Percentiles rank a stretch among this genome's conserved stretches.
These are phyloP conservation scores for Stereum hirsutum DNA, from an alignment of 1,284 basidiomycete species.

Conservation along the genomic window DNA sequence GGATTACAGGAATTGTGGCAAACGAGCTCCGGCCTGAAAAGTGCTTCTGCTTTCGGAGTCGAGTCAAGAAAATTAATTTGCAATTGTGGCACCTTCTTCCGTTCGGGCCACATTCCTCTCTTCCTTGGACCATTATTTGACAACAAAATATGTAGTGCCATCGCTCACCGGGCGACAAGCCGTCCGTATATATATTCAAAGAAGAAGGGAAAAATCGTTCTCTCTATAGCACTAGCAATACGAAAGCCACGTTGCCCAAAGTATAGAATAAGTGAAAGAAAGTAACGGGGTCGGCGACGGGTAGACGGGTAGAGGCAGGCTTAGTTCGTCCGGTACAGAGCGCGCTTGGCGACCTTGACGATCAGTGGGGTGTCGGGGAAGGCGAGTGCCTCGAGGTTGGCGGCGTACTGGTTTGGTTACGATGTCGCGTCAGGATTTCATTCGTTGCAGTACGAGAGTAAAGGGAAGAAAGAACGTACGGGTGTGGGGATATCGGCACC, in stretches of 20 bases:
- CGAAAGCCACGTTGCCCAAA: slow-evolving; percentile 10
- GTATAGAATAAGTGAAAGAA: slow-evolving; percentile 7
- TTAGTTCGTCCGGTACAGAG: slow-evolving; percentile 81
- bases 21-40: background rate
- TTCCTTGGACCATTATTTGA: too few relatives aligned
- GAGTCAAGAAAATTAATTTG: too few relatives aligned
- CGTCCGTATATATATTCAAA: too few relatives aligned
- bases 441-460: too few relatives aligned
- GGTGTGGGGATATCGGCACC: slow-evolving; percentile 97
- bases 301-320: background rate
- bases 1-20: too few relatives aligned
- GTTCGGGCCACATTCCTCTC: too few relatives aligned
- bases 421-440: too few relatives aligned
- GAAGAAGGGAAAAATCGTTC: too few relatives aligned
- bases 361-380: slow-evolving; percentile 89
- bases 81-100: too few relatives aligned
- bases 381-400: slow-evolving; percentile 78
- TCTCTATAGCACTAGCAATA: slow-evolving; percentile 15
- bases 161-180: too few relatives aligned
- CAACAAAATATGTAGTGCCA: too few relatives aligned
- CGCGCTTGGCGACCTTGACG: slow-evolving; percentile 87
- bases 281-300: background rate
- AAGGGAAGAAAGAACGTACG: slow-evolving; percentile 38
- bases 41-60: too few relatives aligned
- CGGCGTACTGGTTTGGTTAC: slow-evolving; percentile 76